phyloP scores from a whole-genome alignment of 352 stramenopile species.

The Phytophthora pluvialis region DNA sequence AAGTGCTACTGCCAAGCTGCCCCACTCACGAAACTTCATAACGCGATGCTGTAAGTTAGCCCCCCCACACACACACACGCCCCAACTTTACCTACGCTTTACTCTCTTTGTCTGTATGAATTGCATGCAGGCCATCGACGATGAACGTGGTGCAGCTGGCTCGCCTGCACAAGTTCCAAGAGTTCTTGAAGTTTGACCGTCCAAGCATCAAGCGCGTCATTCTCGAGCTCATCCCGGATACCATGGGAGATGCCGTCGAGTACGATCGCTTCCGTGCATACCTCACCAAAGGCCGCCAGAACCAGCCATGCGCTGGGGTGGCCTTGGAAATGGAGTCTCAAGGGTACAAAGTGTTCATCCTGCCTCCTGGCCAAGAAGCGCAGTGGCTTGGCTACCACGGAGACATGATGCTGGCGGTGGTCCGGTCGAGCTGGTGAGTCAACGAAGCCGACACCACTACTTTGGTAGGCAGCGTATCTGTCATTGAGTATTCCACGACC shows the following conservation, averaged over 20 bases:
- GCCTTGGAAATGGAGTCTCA: conserved; percentile 60
- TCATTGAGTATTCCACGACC: too few relatives aligned
- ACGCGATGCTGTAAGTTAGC: conserved; percentile 14
- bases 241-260: conserved; percentile 41
- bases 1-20: conserved; percentile 59
- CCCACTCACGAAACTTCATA: conserved; percentile 22
- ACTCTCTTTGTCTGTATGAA: background rate
- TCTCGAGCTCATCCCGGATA: conserved; percentile 62
- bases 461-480: background rate
- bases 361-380: conserved; percentile 62
- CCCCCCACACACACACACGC: too few relatives aligned
- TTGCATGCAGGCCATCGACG: conserved; percentile 42
- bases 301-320: conserved; percentile 49
- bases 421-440: conserved; percentile 45
- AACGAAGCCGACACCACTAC: background rate
- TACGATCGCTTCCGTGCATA: conserved; percentile 71
- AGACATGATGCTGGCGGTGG: conserved; percentile 64
- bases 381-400: conserved; percentile 66
- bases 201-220: conserved; percentile 52
- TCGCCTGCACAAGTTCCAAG: conserved; percentile 51
- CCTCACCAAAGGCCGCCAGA: conserved; percentile 50
- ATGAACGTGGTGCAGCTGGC: conserved; percentile 70
- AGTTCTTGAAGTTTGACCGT: conserved; percentile 71
- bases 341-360: conserved; percentile 77
- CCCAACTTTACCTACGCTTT: background rate